Conservation (phyloP, 192 early-diverging fungal species). For the Lobosporangium transversale region DNA sequence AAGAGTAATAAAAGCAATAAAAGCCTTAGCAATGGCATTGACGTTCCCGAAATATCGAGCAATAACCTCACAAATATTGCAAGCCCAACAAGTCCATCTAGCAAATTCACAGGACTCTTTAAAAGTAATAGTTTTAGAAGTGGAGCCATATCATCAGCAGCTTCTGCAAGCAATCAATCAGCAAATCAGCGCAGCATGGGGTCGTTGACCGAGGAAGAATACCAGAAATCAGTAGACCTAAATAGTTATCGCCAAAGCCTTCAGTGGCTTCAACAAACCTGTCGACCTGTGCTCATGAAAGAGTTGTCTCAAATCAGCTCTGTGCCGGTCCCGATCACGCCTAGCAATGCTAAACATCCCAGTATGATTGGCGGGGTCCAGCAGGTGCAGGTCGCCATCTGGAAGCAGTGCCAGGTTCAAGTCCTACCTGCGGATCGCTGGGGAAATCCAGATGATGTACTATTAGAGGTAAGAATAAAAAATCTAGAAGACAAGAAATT, state of each 20-base stretch:
- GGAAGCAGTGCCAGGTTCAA: constrained; percentile 47
- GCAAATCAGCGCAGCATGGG: constrained; percentile 28
- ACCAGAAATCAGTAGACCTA: constrained; percentile 19
- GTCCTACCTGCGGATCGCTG: constrained; percentile 35
- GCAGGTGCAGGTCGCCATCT: constrained; percentile 32
- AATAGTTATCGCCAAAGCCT: constrained; percentile 43
- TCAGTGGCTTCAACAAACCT: constrained; percentile 49
- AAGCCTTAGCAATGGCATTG: constrained; percentile 13
- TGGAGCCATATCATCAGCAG: constrained; percentile 29
- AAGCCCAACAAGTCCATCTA: background rate
- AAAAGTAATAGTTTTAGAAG: constrained; percentile 48
- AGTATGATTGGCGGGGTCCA: constrained; percentile 29
- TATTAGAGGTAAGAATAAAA: constrained; percentile 38
- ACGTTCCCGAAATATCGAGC: background rate
- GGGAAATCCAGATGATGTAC: constrained; percentile 37
- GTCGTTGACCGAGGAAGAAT: constrained; percentile 17
- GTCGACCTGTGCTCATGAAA: constrained; percentile 50
- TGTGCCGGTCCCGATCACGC: constrained; percentile 36
- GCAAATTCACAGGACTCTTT: constrained; percentile 36
- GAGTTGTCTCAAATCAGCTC: constrained; percentile 18
- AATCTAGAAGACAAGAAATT: background rate
- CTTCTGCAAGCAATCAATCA: constrained; percentile 8
- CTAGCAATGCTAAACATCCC: constrained; percentile 26
- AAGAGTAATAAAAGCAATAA: constrained; percentile 46
- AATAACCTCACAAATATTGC: constrained; percentile 2